phyloP scores from a whole-genome alignment of 1,139 yeast genomes.

The Blastobotrys illinoisensis region DNA sequence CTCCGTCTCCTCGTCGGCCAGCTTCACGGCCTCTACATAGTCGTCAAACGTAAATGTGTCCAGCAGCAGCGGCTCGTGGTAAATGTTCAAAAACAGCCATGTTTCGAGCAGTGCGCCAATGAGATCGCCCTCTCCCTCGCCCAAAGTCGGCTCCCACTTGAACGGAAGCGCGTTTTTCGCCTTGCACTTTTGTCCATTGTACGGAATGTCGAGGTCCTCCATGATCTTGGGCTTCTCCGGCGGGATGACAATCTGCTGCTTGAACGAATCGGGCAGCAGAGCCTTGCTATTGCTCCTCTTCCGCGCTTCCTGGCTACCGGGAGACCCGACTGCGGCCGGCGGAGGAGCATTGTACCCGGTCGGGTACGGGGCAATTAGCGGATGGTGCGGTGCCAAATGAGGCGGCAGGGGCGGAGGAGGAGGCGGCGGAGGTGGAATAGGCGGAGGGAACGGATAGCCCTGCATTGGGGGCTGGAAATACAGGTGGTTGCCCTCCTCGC shows the following conservation, averaged over 20 bases:
- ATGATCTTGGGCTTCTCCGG: conserved; percentile 16
- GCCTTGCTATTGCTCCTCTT: background rate
- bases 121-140: conserved; percentile 11
- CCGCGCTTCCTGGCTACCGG: background rate
- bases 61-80: conserved; percentile 54
- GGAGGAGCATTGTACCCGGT: background rate
- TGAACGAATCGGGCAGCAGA: background rate
- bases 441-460: conserved; percentile 1
- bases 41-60: conserved; percentile 81
- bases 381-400: background rate
- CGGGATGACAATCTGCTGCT: conserved; percentile 1
- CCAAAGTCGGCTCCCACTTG: conserved; percentile 10
- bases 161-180: conserved; percentile 9
- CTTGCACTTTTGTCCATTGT: conserved; percentile 8
- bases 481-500: background rate
- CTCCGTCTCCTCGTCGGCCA: conserved; percentile 39
- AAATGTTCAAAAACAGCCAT: conserved; percentile 74
- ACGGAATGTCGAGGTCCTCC: conserved; percentile 23
- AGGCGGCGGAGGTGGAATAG: conserved; percentile 8
- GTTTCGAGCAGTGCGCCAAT: conserved; percentile 43
- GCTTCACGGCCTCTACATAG: conserved; percentile 57
- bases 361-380: background rate
- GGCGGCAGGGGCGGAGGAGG: conserved; percentile 4
- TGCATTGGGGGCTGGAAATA: background rate
- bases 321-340: background rate